Evolutionary conservation across 495 filamentous ascomycete species (phyloP), one percentile per base, ranked within the genome.

Genomic region (Penicillium soppii): DNA sequence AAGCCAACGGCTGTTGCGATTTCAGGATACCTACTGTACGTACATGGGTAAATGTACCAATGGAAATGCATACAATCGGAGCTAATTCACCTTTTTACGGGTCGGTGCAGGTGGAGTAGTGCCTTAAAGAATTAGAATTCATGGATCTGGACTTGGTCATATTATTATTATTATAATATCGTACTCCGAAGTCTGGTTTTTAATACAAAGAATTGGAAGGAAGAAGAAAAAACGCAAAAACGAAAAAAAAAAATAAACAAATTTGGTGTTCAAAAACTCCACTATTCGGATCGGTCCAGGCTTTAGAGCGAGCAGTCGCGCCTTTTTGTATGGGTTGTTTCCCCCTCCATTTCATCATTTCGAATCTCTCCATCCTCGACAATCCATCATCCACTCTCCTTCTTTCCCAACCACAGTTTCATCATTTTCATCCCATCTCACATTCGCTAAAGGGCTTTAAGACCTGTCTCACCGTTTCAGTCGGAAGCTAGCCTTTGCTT

Each of bases 1-100:
- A 58, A 46, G 29, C 54, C 61, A 64, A 61, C 61, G 54, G 57
- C 52, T 58, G 57, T 49, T 47, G 29, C 29, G 7, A 48, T 43
- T 55, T 47, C 47, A 47, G 26, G 21, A 21, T 12, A 25, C 21
- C 27, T 26, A 8, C n/a, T n/a, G n/a, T n/a, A n/a, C n/a, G n/a
- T n/a, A n/a, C n/a, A n/a, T n/a, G n/a, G n/a, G n/a, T n/a, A n/a
- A n/a, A n/a, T n/a, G n/a, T n/a, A 13, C 42, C 42, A 45, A 45
- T 46, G n/a, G 13, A 1, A 35, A 13, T 35, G 15, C 29, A 23
- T 7, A 35, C 45, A 33, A 33, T 39, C 30, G 44, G 41, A 35
- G 33, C 44, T 46, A 46, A 46, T 36, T 46, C 5, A 12, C 29
- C 20, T 46, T 35, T 29, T 29, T 16, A 19, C 54, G 57, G 60